Evolutionary conservation across 441 rosid species (phyloP), one percentile per base, ranked within the genome.

Genomic region (Pelargonium fulgidum): DNA sequence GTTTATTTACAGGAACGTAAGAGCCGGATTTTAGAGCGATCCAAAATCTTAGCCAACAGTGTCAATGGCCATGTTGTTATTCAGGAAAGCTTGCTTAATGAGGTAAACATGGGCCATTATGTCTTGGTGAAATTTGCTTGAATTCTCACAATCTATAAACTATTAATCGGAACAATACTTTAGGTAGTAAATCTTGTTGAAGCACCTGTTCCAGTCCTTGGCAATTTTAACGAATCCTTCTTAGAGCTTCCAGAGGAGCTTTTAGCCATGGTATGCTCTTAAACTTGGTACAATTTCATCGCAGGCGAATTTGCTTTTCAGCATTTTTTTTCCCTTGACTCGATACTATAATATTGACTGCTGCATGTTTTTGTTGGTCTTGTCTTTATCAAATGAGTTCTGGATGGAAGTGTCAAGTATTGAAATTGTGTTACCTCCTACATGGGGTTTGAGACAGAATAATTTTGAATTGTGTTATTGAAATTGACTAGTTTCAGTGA

Each of bases 131-230:
- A 56, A 56, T 54, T 56, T 56, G 62, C 62, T 19, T 56, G 62
- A 22, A 56, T 17, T 19, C 8, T 7, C 24, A 52, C 22, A 56
- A 9, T 56, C 62, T 17, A 17, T 56, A 17, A 56, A 56, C 7
- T 56, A 48, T 48, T 16, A 3, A 33, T 33, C 39, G 39, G 7
- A 33, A 3, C 39, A 33, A 33, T 33, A 47, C 77, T 73, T 75
- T 76, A 94, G 99, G 97, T 91, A 78, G 89, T 86, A 74, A 91
- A 94, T 87, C 99, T 94, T 71, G 90, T 94, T 26, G 99, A 94
- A 82, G 96, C 94, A 65, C 97, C 97, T 56, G 82, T 86, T 79
- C 91, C 97, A 7, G 67, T 94, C 63, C 85, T 91, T 69, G 99
- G 97, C 73, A 83, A 85, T 80, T 94, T 94, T 66, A 79, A 81